Evolutionary conservation across 2,329 filamentous ascomycete species (phyloP), one percentile per base, ranked within the genome.

Genomic region (Colletotrichum sp.): DNA sequence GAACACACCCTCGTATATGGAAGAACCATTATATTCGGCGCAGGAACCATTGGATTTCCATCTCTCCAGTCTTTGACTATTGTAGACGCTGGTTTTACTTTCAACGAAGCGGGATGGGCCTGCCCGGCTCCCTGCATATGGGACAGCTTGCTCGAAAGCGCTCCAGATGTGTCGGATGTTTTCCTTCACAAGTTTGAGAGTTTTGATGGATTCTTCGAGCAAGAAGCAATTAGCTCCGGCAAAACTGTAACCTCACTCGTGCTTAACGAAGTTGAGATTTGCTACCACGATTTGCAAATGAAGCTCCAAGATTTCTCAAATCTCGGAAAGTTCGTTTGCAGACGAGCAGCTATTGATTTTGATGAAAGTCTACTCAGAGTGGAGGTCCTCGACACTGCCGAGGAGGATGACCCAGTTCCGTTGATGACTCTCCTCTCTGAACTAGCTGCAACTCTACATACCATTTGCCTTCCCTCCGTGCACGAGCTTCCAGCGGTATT

Each of bases 261-360:
- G 9, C 44, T 49, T 13, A 21, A 13, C 44, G n/a, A 13, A 0
- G 10, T 49, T 21, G 44, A 49, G 4, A 21, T 49, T 4, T 4
- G 4, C n/a, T 49, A 49, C 3, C n/a, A 49, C 5, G n/a, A 49
- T 0, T 0, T 49, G 44, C 44, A 8, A 8, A 1, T 13, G 9
- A 49, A 13, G n/a, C n/a, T 49, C 0, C n/a, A 8, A 21, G 10
- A 49, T 8, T 21, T n/a, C n/a, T 12, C 44, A 49, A 21, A 12
- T n/a, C 44, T 49, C 4, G 10, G 10, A 8, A 49, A 49, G 44
- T 49, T 49, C 44, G 44, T 49, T 21, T 49, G 44, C 44, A 21
- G 44, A 49, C n/a, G 9, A 21, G 10, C 1, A 13, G 18, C 9
- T 13, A 49, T 49, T 5, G 6, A 0, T 12, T 21, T 49, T 9